phyloP scores from a whole-genome alignment of 768 basidiomycete genomes.

The Podaxis carcinomalis region DNA sequence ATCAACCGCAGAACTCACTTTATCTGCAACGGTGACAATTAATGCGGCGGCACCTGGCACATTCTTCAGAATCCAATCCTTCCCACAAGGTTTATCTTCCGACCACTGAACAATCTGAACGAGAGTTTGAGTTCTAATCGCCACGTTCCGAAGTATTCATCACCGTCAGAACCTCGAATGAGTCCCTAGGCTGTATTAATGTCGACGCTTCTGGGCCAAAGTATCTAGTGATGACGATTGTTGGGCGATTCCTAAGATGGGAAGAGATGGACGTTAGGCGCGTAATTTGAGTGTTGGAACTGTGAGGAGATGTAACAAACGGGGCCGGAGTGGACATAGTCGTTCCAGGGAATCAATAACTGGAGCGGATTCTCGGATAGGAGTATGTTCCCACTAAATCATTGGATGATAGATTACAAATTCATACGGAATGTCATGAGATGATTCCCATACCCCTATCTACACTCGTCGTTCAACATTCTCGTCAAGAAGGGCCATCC shows the following conservation, averaged over 20 bases:
- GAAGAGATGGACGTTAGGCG: conserved; percentile 19
- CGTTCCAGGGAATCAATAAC: not conserved
- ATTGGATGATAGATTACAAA: not conserved
- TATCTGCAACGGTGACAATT: conserved; percentile 66
- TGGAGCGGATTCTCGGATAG: not conserved
- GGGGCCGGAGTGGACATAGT: not conserved
- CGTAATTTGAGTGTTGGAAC: not conserved
- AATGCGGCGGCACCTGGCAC: conserved; percentile 60
- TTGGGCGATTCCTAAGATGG: conserved; percentile 20
- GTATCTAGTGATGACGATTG: conserved; percentile 56
- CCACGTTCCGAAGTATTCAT: not conserved
- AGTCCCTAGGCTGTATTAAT: conserved; percentile 40
- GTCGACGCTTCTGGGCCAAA: conserved; percentile 65
- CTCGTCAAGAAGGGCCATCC: too few relatives aligned
- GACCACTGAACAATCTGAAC: conserved; percentile 39
- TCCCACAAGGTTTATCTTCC: conserved; percentile 51
- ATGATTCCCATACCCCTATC: not conserved
- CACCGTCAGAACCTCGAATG: conserved; percentile 46
- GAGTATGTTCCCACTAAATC: not conserved
- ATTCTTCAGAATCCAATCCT: conserved; percentile 73
- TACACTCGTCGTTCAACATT: not conserved
- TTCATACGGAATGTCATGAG: not conserved
- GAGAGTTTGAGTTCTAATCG: not conserved
- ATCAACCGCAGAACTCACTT: conserved; percentile 33
- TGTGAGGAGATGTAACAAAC: conserved; percentile 3